phyloP scores from a whole-genome alignment of 2,329 filamentous ascomycete species.

The Pseudocercospora cruenta region DNA sequence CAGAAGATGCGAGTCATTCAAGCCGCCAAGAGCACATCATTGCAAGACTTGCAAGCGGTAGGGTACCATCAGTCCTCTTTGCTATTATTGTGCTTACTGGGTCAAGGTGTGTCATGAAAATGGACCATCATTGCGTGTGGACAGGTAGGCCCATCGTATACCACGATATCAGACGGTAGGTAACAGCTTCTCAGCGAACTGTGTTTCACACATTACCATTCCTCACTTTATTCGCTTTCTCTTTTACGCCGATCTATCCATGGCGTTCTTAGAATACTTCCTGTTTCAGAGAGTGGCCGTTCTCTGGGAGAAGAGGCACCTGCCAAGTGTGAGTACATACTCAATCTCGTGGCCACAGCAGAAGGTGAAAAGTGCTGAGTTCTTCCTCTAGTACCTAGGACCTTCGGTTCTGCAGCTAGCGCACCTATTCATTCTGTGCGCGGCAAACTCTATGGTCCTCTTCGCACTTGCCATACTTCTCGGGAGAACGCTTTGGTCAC shows the following conservation, averaged over 20 bases:
- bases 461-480: slow-evolving; percentile 69
- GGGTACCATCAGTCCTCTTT: slow-evolving; percentile 10
- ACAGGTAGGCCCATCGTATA: slow-evolving; percentile 52
- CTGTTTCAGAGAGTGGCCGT: slow-evolving; percentile 62
- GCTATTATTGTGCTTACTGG: not conserved
- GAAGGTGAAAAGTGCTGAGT: not conserved
- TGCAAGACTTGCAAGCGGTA: slow-evolving; percentile 73
- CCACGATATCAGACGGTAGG: slow-evolving; percentile 29
- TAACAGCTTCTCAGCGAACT: slow-evolving; percentile 58
- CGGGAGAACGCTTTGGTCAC: slow-evolving; percentile 62
- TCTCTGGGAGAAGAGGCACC: slow-evolving; percentile 67
- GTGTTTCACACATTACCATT: slow-evolving; percentile 79
- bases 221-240: slow-evolving; percentile 83
- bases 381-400: slow-evolving; percentile 63
- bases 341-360: not conserved
- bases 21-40: slow-evolving; percentile 79
- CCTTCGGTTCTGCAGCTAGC: slow-evolving; percentile 63
- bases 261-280: slow-evolving; percentile 63
- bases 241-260: slow-evolving; percentile 66
- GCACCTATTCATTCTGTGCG: slow-evolving; percentile 62
- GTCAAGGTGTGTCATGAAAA: slow-evolving; percentile 37
- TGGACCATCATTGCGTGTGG: slow-evolving; percentile 73
- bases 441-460: slow-evolving; percentile 62
- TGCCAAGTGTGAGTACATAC: slow-evolving; percentile 62
- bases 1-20: slow-evolving; percentile 72